These are phyloP conservation scores for Rheum nobile DNA, from an alignment of 148 eudicot genomes.

Conservation along the genomic window DNA sequence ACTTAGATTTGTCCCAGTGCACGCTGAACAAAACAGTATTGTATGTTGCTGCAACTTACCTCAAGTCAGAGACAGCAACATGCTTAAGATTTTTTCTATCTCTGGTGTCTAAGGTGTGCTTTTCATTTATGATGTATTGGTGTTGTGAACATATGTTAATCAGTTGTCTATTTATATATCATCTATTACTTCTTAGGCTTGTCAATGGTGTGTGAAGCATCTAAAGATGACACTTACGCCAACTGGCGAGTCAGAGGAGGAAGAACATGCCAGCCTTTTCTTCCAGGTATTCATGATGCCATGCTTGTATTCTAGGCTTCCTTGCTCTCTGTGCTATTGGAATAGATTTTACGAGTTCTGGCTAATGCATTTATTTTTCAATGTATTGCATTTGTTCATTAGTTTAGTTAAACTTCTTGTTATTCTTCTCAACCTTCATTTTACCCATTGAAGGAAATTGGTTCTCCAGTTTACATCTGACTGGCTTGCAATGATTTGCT, in stretches of 20 bases:
- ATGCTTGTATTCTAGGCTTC: background rate
- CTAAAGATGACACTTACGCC: slow-evolving; percentile 82
- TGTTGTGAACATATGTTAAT: slow-evolving; percentile 1
- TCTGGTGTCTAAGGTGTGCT: slow-evolving; percentile 61
- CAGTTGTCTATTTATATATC: background rate
- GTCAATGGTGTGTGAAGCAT: slow-evolving; percentile 82
- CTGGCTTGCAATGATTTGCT: background rate
- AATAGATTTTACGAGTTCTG: background rate
- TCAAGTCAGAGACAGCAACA: slow-evolving; percentile 42
- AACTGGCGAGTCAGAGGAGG: slow-evolving; percentile 70
- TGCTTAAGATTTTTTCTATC: slow-evolving; percentile 41
- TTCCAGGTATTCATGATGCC: slow-evolving; percentile 34
- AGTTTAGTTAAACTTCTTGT: background rate
- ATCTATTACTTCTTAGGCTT: slow-evolving; percentile 37
- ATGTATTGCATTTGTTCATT: background rate
- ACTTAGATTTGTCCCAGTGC: slow-evolving; percentile 89
- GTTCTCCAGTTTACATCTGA: background rate
- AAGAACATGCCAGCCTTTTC: slow-evolving; percentile 56
- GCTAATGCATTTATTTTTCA: background rate
- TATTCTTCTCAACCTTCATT: background rate
- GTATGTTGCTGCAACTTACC: slow-evolving; percentile 46
- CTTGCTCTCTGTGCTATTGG: background rate
- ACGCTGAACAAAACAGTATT: slow-evolving; percentile 77
- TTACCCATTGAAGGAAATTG: background rate
- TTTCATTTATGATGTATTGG: background rate